phyloP scores from a whole-genome alignment of 2,329 filamentous ascomycete species.

The Ceratocystis cubensis region DNA sequence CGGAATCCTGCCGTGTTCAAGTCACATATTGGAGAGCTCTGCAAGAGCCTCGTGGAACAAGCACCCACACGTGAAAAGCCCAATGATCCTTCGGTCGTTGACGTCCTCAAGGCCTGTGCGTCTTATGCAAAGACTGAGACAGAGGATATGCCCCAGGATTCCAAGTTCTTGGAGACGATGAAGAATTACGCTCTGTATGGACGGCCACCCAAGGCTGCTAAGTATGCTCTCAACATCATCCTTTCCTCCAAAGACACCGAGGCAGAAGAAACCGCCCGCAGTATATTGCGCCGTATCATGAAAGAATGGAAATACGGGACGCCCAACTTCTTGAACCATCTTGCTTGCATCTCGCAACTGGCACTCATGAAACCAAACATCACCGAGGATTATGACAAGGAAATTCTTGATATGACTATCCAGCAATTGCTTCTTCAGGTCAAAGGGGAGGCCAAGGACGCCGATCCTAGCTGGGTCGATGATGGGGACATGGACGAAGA shows the following conservation, averaged over 20 bases:
- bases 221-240: conserved; percentile 86
- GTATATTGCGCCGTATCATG: conserved; percentile 64
- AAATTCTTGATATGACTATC: conserved; percentile 66
- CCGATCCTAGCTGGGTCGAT: conserved; percentile 53
- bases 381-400: conserved; percentile 59
- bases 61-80: conserved; percentile 55
- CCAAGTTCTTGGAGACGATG: conserved; percentile 69
- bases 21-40: conserved; percentile 81
- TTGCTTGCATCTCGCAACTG: conserved; percentile 61
- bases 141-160: conserved; percentile 67
- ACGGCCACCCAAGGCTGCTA: conserved; percentile 67
- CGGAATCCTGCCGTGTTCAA: conserved; percentile 84
- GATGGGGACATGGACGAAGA: conserved; percentile 63
- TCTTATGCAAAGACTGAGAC: conserved; percentile 82
- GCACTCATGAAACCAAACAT: conserved; percentile 62
- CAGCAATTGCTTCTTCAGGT: conserved; percentile 61
- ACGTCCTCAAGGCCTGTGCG: conserved; percentile 86
- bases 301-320: conserved; percentile 61
- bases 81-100: conserved; percentile 65
- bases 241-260: conserved; percentile 63
- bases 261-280: conserved; percentile 68
- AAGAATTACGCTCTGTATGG: conserved; percentile 74
- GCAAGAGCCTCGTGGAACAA: conserved; percentile 69
- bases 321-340: conserved; percentile 61
- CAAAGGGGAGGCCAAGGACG: conserved; percentile 43